A percentile compares a stretch with the other conserved stretches of the same genome.
Evolutionary conservation across 139 green algal genomes (phyloP).

Genomic region (Chlamydomonas urium): DNA sequence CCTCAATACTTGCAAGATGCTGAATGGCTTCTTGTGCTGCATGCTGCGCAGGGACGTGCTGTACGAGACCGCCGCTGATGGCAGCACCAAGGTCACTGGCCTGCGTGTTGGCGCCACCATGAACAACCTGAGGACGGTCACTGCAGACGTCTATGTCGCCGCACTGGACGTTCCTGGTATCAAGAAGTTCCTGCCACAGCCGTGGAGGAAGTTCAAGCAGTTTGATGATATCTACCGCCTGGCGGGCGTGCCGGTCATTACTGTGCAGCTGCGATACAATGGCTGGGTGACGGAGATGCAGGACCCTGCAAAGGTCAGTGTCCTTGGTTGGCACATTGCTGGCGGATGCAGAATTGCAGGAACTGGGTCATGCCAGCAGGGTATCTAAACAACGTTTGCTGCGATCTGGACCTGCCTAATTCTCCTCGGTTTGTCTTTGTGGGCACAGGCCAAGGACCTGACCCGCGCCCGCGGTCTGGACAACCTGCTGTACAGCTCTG

Average conservation of each 20-base stretch:
- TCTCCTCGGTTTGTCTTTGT: too few species aligned
- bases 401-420: too few species aligned
- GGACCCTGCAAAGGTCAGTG: constrained; percentile 34
- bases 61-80: constrained; percentile 67
- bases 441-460: constrained; percentile 31
- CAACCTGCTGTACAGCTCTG: constrained; percentile 89
- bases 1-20: too few species aligned
- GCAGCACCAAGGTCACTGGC: constrained; percentile 66
- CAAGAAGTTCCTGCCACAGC: constrained; percentile 78
- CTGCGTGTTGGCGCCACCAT: constrained; percentile 57
- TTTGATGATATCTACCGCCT: constrained; percentile 94
- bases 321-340: background rate
- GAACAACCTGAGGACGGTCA: constrained; percentile 38
- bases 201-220: constrained; percentile 21
- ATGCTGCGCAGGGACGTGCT: constrained; percentile 70
- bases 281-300: constrained; percentile 95
- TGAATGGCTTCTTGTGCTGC: too few species aligned
- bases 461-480: constrained; percentile 63
- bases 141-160: constrained; percentile 88
- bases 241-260: constrained; percentile 93
- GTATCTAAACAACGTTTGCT: too few species aligned
- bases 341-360: background rate
- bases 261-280: constrained; percentile 93
- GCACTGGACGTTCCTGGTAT: constrained; percentile 91
- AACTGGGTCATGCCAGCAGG: too few species aligned